Percentiles rank a stretch among this genome's conserved stretches.
Conservation (phyloP, 805 yeast genomes). For the Komagataella phaffii region DNA sequence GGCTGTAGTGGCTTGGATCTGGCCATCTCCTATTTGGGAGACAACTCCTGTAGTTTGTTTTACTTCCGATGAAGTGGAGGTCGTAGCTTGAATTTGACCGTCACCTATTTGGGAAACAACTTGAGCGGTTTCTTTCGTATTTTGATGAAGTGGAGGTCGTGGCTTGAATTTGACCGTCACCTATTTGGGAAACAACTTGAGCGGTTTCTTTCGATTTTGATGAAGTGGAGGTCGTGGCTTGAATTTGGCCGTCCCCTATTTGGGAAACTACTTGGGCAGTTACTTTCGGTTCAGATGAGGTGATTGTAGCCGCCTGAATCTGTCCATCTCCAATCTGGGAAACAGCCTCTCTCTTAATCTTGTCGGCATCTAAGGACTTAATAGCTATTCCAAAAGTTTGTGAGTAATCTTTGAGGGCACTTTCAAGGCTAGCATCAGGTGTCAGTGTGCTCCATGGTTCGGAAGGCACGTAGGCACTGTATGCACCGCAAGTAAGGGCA, state of each 20-base stretch:
- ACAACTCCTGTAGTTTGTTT: conserved; percentile 17
- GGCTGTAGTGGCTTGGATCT: conserved; percentile 21
- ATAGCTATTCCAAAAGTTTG: conserved; percentile 59
- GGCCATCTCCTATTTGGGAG: conserved; percentile 25
- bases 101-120: conserved; percentile 23
- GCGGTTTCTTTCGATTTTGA: conserved; percentile 18
- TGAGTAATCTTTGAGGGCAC: conserved; percentile 44
- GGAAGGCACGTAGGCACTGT: conserved; percentile 52
- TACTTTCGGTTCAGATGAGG: conserved; percentile 18
- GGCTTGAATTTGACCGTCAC: conserved; percentile 41
- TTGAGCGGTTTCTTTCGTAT: conserved; percentile 14
- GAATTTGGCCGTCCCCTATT: conserved; percentile 52
- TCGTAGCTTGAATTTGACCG: conserved; percentile 23
- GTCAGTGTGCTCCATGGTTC: conserved; percentile 66
- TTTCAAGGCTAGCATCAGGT: conserved; percentile 38
- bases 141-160: conserved; percentile 22
- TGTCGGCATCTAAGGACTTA: conserved; percentile 29
- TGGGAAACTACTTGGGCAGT: conserved; percentile 32
- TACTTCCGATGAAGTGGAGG: conserved; percentile 11
- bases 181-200: conserved; percentile 31
- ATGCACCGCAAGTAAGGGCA: conserved; percentile 31
- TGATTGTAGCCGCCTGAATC: conserved; percentile 35
- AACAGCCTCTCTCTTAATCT: conserved; percentile 18
- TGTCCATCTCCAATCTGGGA: conserved; percentile 54
- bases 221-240: conserved; percentile 27